phyloP scores from a whole-genome alignment of 225 moss, liverwort and hornwort species.

The Thuidium tamariscinum region DNA sequence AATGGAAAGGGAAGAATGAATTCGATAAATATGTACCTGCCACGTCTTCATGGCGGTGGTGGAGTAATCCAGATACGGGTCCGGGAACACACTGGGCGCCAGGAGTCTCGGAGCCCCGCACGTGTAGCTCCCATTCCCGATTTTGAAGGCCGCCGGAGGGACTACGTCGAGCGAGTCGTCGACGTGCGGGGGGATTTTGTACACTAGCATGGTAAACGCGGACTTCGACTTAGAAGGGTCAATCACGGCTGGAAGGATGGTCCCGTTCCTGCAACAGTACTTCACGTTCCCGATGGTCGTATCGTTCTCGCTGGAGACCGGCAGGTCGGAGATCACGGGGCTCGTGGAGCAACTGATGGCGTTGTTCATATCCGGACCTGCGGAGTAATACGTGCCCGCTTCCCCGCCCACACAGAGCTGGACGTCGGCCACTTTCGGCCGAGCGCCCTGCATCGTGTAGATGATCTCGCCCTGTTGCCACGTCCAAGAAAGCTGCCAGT shows the following conservation, averaged over 20 bases:
- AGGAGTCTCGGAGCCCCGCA: conserved; percentile 41
- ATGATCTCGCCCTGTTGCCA: conserved; percentile 74
- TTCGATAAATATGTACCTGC: conserved; percentile 23
- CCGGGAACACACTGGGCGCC: conserved; percentile 33
- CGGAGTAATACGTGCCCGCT: conserved; percentile 4
- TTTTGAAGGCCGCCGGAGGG: conserved; percentile 38
- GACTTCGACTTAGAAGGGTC: conserved; percentile 56
- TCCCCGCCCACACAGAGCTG: conserved; percentile 35
- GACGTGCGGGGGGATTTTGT: conserved; percentile 7
- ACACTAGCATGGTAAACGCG: conserved; percentile 46
- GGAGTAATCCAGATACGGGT: conserved; percentile 15
- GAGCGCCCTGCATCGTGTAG: conserved; percentile 42
- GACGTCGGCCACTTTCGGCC: conserved; percentile 37
- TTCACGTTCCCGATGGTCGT: conserved; percentile 15
- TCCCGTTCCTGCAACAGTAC: conserved; percentile 74
- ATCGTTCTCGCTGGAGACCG: conserved; percentile 17
- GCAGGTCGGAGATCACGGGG: conserved; percentile 60
- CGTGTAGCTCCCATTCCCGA: conserved; percentile 24
- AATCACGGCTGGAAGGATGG: conserved; percentile 43
- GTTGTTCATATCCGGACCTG: conserved; percentile 17
- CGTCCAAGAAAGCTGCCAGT: conserved; percentile 66
- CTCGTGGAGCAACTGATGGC: conserved; percentile 49
- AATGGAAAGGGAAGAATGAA: not conserved
- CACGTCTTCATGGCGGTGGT: conserved; percentile 41
- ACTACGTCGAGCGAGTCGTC: conserved; percentile 1